Evolutionary conservation across 2,329 filamentous ascomycete genomes (phyloP), one percentile per base, ranked within the genome.

Genomic region (Phialophora chinensis): DNA sequence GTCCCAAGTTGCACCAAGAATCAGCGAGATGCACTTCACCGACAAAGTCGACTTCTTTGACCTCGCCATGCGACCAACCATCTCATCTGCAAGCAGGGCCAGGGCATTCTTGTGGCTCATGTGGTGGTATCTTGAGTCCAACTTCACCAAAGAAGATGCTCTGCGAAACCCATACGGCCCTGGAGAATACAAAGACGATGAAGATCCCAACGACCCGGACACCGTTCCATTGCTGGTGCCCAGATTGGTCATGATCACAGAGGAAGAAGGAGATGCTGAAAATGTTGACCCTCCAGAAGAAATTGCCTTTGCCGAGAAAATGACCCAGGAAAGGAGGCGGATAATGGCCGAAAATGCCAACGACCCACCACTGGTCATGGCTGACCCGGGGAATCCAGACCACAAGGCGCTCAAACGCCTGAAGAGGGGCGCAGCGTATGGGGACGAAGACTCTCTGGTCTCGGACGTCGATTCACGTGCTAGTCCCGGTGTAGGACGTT

Each of bases 41-140:
- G 86, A 88, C 5, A 88, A 89, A 0, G 87, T 90, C 71, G 95
- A 99, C 78, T 98, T 99, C 77, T 96, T 97, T 77, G 95, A 99
- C 74, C 86, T 99, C 17, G 90, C 99, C 73, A 98, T 98, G 93
- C 90, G 92, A 75, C 89, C 90, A 1, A 90, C 91, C 27, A 86
- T 92, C 67, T 92, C 89, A 65, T 98, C 93, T 78, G 81, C 84
- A 72, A 96, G 92, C 68, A 87, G 95, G 69, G 93, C 95, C 0
- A 88, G 83, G 53, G 94, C 94, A 0, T 99, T 99, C 73, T 81
- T 99, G 23, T 99, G 95, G 95, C 83, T 99, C 69, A 96, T 99
- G 88, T 99, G 95, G 95, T 97, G 95, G 83, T 98, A 99, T 75
- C 85, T 99, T 20, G 95, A 99, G 77, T 97, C 93, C 31, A 62